Conservation (phyloP, 768 basidiomycete species). For the Leccinellum rugosiceps region DNA sequence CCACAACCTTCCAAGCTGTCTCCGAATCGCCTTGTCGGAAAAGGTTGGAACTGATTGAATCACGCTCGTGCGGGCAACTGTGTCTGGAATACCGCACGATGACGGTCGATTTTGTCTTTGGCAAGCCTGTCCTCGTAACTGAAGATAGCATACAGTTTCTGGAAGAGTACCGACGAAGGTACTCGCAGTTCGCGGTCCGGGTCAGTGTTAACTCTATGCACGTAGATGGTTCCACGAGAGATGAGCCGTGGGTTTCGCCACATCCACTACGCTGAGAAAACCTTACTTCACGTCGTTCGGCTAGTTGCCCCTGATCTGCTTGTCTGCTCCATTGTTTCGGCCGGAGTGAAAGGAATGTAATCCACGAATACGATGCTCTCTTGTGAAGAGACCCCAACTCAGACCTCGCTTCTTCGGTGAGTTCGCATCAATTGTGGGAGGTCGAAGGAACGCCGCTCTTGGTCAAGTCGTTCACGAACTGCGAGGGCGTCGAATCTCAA, state of each 20-base stretch:
- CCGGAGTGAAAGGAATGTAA: slow-evolving; percentile 15
- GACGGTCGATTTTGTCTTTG: rapidly evolving
- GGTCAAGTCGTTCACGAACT: slow-evolving; percentile 14
- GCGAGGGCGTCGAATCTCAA: not conserved
- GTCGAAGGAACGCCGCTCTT: not conserved
- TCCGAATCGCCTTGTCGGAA: not conserved
- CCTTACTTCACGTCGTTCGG: slow-evolving; percentile 2
- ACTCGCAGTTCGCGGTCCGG: not conserved
- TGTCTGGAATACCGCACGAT: not conserved
- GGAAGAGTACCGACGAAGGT: slow-evolving; percentile 9
- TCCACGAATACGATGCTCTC: slow-evolving; percentile 21
- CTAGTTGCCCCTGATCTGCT: slow-evolving; percentile 3
- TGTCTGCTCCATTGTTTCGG: not conserved
- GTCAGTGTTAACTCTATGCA: slow-evolving; percentile 10
- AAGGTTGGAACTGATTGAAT: not conserved
- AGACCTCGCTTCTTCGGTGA: not conserved
- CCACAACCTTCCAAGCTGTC: slow-evolving; percentile 12
- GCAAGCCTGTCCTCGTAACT: not conserved
- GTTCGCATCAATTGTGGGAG: slow-evolving; percentile 4
- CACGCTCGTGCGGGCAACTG: not conserved
- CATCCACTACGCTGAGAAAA: not conserved
- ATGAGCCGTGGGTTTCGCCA: not conserved
- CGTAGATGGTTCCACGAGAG: slow-evolving; percentile 15
- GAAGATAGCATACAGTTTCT: slow-evolving; percentile 10
- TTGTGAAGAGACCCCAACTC: not conserved